Evolutionary conservation across 306 rosid species (phyloP), one percentile per base, ranked within the genome.

Genomic region (Cucumis cinereus): DNA sequence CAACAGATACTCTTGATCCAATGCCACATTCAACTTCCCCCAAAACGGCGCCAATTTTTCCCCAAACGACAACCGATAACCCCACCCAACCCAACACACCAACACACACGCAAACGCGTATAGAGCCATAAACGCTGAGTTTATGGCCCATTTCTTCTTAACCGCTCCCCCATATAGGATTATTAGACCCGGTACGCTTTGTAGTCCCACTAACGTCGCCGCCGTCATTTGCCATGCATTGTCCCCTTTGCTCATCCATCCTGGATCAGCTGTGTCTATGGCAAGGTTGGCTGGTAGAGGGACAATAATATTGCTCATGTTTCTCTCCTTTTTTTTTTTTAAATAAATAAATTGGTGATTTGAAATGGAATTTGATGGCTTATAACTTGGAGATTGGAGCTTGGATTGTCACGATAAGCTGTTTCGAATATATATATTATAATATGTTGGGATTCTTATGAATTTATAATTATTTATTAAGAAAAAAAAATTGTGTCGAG

Each of bases 121-220:
- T 66, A 85, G 77, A 4, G 77, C 85, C 88, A 82, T 85, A 80
- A 85, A 85, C 20, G 88, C 88, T 8, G 85, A 84, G 71, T 82
- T 84, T 64, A 84, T 82, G 0, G 88, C 88, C 88, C 88, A 84
- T 60, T 82, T 84, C 88, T 84, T 84, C 77, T 84, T 84, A 66
- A 84, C 88, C 2, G 80, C 85, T 0, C 85, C 85, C 0, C 88
- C 88, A 26, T 82, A 85, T 10, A 85, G 85, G 20, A 85, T 77
- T 0, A 85, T 66, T 15, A 85, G 83, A 20, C 88, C 88, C 9
- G 88, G 88, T 8, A 85, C 77, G 54, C 88, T 82, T n/a, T 85
- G 85, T 5, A 85, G 74, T 17, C 88, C 85, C 0, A 85, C 88
- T 2, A 85, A 50, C 0, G 88, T 85, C 13, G 85, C 88, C 0